Base-by-base conservation (phyloP, 1,284 basidiomycete species). In the Takashimella tepidaria region DNA sequence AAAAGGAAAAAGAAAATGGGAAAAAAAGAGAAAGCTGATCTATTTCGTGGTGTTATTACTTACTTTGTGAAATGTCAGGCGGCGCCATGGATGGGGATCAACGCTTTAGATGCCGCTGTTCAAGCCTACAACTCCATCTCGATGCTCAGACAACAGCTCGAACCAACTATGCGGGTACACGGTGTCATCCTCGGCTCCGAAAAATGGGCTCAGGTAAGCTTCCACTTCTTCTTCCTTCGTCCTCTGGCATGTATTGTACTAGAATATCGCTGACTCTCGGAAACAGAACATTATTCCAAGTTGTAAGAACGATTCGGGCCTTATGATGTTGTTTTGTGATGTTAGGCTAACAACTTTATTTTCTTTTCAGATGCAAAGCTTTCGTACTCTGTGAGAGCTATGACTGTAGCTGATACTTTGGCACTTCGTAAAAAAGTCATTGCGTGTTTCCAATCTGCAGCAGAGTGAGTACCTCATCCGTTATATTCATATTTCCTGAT, bases 71-170 rank as follows among this genome's bases (percentile, higher is more conserved):
- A n/a, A n/a, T n/a, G n/a, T 11, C 0, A 60, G 59, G 62, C 62
- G 4, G 60, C 60, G 13, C 64, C 64, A 4, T 66, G 88, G 70
- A 72, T 76, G 56, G 78, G 76, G 6, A 67, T 78, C 60, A 79
- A 79, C 53, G 78, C 78, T 0, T 69, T 77, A 20, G 78, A 79
- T 54, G 78, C 78, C 0, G 78, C 77, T 5, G 76, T 79, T 1
- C 63, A 62, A 54, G 65, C 61, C 11, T 67, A 79, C 63, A 72
- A 59, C 43, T 75, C 74, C 51, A 71, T 79, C 48, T 70, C 72
- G 6, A 73, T 72, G 16, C 61, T 79, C 13, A 68, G 78, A 5
- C 78, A 79, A 61, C 78, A 79, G 61, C 60, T 69, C 31, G 64
- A 68, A 27, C 63, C 67, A 6, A 66, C 54, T 21, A 62, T 63